A percentile compares a stretch with the other conserved stretches of the same genome.
Evolutionary conservation across 805 yeast species (phyloP).

Genomic region (Kurtzmaniella cleridarum): DNA sequence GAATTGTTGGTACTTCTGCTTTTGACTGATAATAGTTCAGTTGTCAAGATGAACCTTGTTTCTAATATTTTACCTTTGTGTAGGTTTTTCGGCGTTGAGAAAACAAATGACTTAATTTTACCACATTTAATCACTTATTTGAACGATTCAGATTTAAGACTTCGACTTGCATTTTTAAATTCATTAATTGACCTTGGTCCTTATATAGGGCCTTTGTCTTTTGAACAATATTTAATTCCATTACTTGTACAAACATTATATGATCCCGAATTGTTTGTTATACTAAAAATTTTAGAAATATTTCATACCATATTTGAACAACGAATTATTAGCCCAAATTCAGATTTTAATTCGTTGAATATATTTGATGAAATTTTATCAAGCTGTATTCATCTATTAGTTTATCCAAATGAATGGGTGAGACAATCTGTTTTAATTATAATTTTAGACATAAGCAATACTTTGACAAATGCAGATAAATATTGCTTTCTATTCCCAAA

Average conservation of each 20-base stretch:
- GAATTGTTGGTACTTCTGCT: conserved; percentile 61
- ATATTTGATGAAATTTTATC: conserved; percentile 31
- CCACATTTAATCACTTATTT: conserved; percentile 90
- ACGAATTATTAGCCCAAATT: conserved; percentile 26
- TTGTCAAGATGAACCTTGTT: conserved; percentile 66
- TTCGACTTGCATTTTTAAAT: conserved; percentile 67
- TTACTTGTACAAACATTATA: conserved; percentile 74
- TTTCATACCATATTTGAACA: conserved; percentile 27
- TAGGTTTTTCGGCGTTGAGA: conserved; percentile 77
- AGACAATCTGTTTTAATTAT: conserved; percentile 62
- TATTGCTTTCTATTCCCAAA: conserved; percentile 82
- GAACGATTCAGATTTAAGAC: conserved; percentile 66
- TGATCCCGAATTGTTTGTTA: conserved; percentile 81
- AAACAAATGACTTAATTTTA: conserved; percentile 79
- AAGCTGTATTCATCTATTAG: conserved; percentile 45
- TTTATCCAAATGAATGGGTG: conserved; percentile 88
- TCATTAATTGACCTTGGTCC: conserved; percentile 71
- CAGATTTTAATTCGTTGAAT: conserved; percentile 33
- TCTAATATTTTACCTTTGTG: conserved; percentile 73
- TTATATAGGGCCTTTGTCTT: conserved; percentile 71
- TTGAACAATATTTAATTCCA: conserved; percentile 87
- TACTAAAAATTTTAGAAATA: conserved; percentile 55
- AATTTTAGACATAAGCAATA: conserved; percentile 55
- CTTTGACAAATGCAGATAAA: conserved; percentile 68
- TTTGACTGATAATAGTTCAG: conserved; percentile 62